Base-by-base conservation (phyloP, 352 stramenopile species). In the Phytophthora ohioensis region DNA sequence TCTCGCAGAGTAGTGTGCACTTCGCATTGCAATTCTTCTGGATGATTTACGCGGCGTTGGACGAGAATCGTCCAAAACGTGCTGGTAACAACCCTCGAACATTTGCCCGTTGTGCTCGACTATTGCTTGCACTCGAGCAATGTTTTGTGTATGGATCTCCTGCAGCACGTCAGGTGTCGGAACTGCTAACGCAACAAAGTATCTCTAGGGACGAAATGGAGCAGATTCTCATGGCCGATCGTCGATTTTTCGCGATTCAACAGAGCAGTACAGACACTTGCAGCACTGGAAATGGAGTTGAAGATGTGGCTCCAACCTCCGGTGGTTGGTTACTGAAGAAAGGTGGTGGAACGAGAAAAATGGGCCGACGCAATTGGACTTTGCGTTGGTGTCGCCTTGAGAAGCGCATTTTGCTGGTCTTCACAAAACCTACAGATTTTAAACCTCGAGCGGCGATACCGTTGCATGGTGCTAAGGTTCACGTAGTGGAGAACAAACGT, bases 21-120 rank as follows among this genome's bases (percentile, higher is more conserved):
- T 91, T 95, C 49, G 88, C 88, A 8, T 63, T 94, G n/a, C 84
- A 94, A 63, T 85, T 94, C 62, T 93, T 95, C 71, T 95, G 88
- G 88, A 90, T 91, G 52, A 80, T 95, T 51, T 95, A 93, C 64
- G 85, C 84, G 0, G 75, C 88, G 8, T 48, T 95, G 38, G 88
- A 95, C 53, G 88, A 95, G 67, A 86, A 95, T 55, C 84, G 88
- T 0, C 88, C 88, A 12, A 93, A 95, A 57, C 78, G 80, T 13
- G 59, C 71, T 3, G 85, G 84, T 5, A 76, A 69, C 45, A 91
- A 87, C 57, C 83, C 82, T 1, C 79, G 75, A n/a, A 92, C 86
- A 6, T 93, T 93, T 61, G 77, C 77, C 3, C 81, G 88, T 12
- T 95, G 88, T 51, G 84, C 85, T 0, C 74, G 92, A 70, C 63